phyloP scores from a whole-genome alignment of 2,329 filamentous ascomycete genomes.

The Cercospora beticola region DNA sequence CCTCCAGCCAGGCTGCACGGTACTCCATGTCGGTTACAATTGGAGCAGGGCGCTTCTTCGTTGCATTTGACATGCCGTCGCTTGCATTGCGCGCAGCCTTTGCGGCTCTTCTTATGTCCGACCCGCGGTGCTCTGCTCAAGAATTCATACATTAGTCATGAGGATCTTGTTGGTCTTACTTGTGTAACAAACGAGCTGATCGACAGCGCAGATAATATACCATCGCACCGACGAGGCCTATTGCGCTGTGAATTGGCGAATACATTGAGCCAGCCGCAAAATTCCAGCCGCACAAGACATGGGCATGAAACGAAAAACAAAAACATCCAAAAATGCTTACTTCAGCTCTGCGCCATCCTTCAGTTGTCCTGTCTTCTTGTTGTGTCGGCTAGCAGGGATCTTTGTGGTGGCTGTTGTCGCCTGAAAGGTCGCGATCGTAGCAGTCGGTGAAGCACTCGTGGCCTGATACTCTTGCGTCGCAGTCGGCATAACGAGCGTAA shows the following conservation, averaged over 20 bases:
- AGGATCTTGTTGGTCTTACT: background rate
- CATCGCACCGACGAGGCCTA: background rate
- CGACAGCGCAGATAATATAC: background rate
- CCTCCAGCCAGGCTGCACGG: conserved; percentile 36
- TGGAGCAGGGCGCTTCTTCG: conserved; percentile 35
- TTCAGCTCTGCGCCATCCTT: conserved; percentile 1
- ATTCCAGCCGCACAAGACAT: background rate
- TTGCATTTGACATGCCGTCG: conserved; percentile 38
- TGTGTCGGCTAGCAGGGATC: background rate
- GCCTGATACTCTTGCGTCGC: background rate
- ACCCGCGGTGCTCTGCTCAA: conserved; percentile 34
- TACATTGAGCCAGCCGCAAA: background rate
- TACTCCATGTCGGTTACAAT: conserved; percentile 35
- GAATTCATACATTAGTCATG: conserved; percentile 13
- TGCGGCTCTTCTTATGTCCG: conserved; percentile 34
- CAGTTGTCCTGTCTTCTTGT: background rate
- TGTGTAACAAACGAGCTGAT: background rate
- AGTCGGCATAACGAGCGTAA: background rate
- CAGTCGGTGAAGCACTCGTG: background rate
- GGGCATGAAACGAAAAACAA: background rate
- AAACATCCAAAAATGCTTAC: background rate
- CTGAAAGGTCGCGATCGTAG: background rate
- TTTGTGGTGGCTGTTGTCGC: background rate
- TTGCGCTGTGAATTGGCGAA: background rate
- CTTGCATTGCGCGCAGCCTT: conserved; percentile 38